Evolutionary conservation across 345 rosid species (phyloP).

Genomic region (Rhizophora apiculata): DNA sequence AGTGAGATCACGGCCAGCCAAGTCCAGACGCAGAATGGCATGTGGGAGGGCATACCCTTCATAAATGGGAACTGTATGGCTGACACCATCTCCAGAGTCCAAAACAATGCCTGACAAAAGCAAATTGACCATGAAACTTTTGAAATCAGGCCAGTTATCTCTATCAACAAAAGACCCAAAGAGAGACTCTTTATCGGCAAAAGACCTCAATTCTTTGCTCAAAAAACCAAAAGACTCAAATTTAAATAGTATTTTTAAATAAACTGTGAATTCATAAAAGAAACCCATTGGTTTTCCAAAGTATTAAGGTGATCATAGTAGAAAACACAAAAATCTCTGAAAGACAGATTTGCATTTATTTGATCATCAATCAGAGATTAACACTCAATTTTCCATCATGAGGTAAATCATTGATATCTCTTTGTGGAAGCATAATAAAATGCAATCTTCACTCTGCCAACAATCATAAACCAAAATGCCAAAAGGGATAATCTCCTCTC

Average conservation of each 20-base stretch:
- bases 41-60: conserved; percentile 62
- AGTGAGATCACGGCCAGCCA: conserved; percentile 79
- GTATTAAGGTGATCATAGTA: neutral
- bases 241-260: neutral
- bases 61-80: conserved; percentile 57
- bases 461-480: too few species aligned
- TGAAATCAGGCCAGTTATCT: neutral
- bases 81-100: conserved; percentile 61
- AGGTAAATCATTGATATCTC: too few species aligned
- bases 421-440: too few species aligned
- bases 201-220: too few species aligned
- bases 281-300: neutral
- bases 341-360: neutral
- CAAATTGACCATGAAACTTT: conserved; percentile 6
- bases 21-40: conserved; percentile 71
- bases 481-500: too few species aligned
- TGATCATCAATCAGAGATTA: too few species aligned
- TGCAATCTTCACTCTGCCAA: too few species aligned
- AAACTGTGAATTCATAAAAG: neutral
- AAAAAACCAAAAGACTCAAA: neutral
- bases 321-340: conserved; percentile 3
- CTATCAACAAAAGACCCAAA: neutral
- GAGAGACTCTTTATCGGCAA: neutral
- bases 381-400: too few species aligned
- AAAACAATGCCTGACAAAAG: conserved; percentile 45